A percentile compares a stretch with the other conserved stretches of the same genome.
Conservation (phyloP, 495 filamentous ascomycete species). For the Penicillium desertorum region DNA sequence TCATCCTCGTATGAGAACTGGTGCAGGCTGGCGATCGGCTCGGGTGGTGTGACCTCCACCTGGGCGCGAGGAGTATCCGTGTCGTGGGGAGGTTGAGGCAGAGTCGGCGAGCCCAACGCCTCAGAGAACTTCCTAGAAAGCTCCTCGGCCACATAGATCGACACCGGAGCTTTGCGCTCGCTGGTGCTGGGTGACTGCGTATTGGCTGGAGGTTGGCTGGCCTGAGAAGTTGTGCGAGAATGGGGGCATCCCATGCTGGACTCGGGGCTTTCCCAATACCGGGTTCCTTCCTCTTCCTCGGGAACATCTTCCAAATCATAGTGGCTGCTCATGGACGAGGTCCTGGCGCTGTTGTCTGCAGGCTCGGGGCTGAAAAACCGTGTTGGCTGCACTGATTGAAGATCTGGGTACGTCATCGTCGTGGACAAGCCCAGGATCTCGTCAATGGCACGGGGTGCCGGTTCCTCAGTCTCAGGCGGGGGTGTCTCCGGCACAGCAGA, state of each 20-base stretch:
- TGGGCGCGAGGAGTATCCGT: constrained; percentile 10
- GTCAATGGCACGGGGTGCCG: constrained; percentile 45
- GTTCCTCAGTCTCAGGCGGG: constrained; percentile 38
- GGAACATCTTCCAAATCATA: constrained; percentile 65
- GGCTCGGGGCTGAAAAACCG: constrained; percentile 31
- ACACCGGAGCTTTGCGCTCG: constrained; percentile 29
- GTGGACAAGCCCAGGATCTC: constrained; percentile 42
- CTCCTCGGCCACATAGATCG: constrained; percentile 36
- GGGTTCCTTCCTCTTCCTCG: constrained; percentile 63
- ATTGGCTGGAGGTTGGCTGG: constrained; percentile 12
- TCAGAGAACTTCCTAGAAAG: constrained; percentile 41
- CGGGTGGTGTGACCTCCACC: constrained; percentile 16
- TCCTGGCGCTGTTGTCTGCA: constrained; percentile 49
- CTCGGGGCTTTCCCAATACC: constrained; percentile 34
- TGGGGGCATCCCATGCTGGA: constrained; percentile 18
- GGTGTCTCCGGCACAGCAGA: constrained; percentile 33
- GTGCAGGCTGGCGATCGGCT: constrained; percentile 18
- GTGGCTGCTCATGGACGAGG: constrained; percentile 44
- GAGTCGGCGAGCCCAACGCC: constrained; percentile 41
- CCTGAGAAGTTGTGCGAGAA: constrained; percentile 24
- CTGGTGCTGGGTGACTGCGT: constrained; percentile 13
- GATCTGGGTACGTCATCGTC: constrained; percentile 34
- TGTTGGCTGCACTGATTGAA: constrained; percentile 27
- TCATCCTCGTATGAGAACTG: constrained; percentile 28
- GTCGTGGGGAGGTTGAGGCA: constrained; percentile 31